Percentiles rank a stretch among this genome's conserved stretches.
phyloP scores from a whole-genome alignment of 345 rosid species.

The Salix purpurea region DNA sequence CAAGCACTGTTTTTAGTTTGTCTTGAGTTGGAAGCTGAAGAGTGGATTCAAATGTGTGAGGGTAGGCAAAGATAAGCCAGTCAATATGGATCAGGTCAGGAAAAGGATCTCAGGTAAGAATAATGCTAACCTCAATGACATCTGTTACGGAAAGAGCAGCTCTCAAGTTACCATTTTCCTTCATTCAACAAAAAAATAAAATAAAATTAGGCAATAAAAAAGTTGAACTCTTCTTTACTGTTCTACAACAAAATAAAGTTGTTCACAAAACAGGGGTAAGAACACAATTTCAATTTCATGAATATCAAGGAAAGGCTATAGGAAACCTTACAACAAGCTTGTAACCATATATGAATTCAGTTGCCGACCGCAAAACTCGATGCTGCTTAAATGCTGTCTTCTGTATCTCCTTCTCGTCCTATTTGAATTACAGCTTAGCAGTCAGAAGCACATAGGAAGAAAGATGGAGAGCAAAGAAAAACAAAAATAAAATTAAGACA shows the following conservation, averaged over 20 bases:
- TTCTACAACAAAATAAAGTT: neutral
- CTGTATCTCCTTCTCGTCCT: constrained; percentile 94
- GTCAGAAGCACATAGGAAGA: constrained; percentile 7
- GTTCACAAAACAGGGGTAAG: neutral
- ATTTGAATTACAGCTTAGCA: constrained; percentile 8
- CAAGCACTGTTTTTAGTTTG: constrained; percentile 81
- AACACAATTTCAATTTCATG: neutral
- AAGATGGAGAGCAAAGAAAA: neutral
- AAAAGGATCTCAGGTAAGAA: neutral
- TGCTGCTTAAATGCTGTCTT: constrained; percentile 77
- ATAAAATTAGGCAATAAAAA: neutral
- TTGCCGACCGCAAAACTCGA: constrained; percentile 60
- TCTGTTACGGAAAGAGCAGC: constrained; percentile 68
- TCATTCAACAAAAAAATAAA: constrained; percentile 12
- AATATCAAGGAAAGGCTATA: neutral
- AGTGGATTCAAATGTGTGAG: constrained; percentile 10
- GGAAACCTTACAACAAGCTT: constrained; percentile 73
- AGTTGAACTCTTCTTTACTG: neutral
- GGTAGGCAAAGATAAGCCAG: neutral
- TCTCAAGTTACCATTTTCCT: constrained; percentile 80
- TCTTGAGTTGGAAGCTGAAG: constrained; percentile 80
- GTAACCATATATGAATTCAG: constrained; percentile 93
- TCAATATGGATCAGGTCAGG: neutral
- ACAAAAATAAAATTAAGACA: neutral
- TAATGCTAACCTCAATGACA: constrained; percentile 66